Conservation (phyloP, 345 rosid species). For the Populus ilicifolia region DNA sequence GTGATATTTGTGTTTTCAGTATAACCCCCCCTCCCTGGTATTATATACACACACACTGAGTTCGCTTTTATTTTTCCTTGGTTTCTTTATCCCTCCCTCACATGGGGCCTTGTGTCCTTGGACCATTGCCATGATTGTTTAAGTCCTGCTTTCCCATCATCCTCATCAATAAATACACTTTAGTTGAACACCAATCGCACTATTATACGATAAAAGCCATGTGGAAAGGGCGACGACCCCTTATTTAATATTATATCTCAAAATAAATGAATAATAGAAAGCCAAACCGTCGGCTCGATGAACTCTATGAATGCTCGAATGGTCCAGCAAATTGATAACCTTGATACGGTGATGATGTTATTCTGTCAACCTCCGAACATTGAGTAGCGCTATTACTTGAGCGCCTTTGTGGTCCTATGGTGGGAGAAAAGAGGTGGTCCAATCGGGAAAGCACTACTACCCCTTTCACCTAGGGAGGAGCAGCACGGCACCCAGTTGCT, state of each 20-base stretch:
- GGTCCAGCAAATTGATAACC: conserved; percentile 1
- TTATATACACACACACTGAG: conserved; percentile 24
- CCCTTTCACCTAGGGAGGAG: neutral
- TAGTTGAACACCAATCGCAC: conserved; percentile 12
- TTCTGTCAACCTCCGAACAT: neutral
- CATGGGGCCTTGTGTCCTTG: conserved; percentile 50
- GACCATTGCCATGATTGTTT: conserved; percentile 36
- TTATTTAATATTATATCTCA: neutral
- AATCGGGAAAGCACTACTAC: neutral
- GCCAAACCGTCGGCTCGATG: conserved; percentile 4
- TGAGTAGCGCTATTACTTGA: neutral
- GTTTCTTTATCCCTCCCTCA: conserved; percentile 28
- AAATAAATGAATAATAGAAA: neutral
- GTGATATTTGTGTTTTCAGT: neutral
- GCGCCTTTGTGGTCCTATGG: conserved; percentile 7
- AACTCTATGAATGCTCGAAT: neutral
- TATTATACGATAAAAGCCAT: conserved; percentile 17
- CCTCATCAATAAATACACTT: neutral
- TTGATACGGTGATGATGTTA: neutral
- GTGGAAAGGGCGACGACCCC: conserved; percentile 18
- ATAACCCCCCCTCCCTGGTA: conserved; percentile 16
- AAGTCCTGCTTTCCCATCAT: conserved; percentile 16
- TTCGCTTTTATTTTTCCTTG: conserved; percentile 9
- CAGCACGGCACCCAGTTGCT: neutral
- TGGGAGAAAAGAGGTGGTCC: conserved; percentile 13